Evolutionary conservation across 1,284 basidiomycete species (phyloP).

Genomic region (Marasmius sp.): DNA sequence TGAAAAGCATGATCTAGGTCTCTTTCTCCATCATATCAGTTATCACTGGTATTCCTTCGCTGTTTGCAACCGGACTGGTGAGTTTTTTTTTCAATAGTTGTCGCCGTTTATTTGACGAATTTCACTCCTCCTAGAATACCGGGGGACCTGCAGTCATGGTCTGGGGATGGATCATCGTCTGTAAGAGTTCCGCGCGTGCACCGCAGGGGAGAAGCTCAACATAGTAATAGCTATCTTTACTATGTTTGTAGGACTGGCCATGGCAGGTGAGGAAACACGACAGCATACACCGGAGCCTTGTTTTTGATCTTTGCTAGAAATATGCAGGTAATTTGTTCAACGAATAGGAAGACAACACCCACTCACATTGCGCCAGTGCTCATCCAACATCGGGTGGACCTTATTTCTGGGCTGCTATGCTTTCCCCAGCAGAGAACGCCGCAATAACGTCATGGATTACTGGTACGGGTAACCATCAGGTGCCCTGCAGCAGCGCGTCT

Average conservation of each 20-base stretch:
- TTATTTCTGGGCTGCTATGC: slow-evolving; percentile 76
- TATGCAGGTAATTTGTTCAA: slow-evolving; percentile 46
- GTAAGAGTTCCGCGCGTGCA: slow-evolving; percentile 29
- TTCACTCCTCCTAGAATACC: slow-evolving; percentile 41
- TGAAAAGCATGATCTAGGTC: slow-evolving; percentile 30
- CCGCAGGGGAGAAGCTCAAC: not conserved
- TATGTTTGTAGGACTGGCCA: slow-evolving; percentile 63
- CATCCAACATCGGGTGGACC: slow-evolving; percentile 76
- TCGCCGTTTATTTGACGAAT: not conserved
- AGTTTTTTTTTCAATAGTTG: slow-evolving; percentile 21
- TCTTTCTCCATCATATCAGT: slow-evolving; percentile 77
- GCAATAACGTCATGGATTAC: slow-evolving; percentile 70
- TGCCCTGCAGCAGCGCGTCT: not conserved
- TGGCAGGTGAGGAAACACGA: slow-evolving; percentile 51
- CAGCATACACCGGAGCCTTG: not conserved
- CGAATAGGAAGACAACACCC: not conserved
- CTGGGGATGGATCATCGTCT: slow-evolving; percentile 71
- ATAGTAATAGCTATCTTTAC: slow-evolving; percentile 54
- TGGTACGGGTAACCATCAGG: slow-evolving; percentile 27
- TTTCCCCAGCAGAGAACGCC: slow-evolving; percentile 54
- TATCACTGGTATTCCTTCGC: slow-evolving; percentile 66
- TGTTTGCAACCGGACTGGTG: slow-evolving; percentile 68
- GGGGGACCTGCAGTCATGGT: slow-evolving; percentile 76
- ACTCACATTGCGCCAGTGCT: slow-evolving; percentile 35
- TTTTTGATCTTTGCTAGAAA: slow-evolving; percentile 39